phyloP scores from a whole-genome alignment of 148 eudicot genomes.

The Persicaria maculosa region DNA sequence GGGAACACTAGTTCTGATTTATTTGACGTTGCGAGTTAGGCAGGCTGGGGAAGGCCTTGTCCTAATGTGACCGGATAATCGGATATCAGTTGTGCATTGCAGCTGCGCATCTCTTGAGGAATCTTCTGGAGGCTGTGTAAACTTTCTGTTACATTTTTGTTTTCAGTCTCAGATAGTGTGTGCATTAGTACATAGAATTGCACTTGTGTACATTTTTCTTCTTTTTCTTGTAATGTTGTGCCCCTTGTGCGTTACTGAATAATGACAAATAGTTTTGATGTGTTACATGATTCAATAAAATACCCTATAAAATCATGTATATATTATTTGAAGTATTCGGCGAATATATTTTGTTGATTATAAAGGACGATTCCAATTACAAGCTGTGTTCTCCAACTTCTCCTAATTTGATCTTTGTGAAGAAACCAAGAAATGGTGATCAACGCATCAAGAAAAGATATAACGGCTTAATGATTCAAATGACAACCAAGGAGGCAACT shows the following conservation, averaged over 20 bases:
- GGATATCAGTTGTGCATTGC: not conserved
- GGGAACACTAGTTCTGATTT: conserved; percentile 73
- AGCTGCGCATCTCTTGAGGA: not conserved
- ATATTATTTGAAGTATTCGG: no score
- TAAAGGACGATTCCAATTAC: no score
- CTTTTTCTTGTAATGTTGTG: not conserved
- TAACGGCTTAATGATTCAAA: not conserved
- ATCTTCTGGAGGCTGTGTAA: not conserved
- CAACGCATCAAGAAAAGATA: not conserved
- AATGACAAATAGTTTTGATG: not conserved
- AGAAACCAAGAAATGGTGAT: no score
- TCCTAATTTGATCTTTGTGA: no score
- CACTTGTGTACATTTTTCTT: not conserved
- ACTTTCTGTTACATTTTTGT: not conserved
- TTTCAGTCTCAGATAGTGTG: not conserved
- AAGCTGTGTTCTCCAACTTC: no score
- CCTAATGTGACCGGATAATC: conserved; percentile 15
- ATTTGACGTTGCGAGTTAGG: conserved; percentile 64
- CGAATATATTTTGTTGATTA: no score
- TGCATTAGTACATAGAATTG: conserved; percentile 8
- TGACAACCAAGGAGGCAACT: not conserved
- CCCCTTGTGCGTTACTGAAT: not conserved
- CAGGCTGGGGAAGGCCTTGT: conserved; percentile 40
- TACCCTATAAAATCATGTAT: no score
- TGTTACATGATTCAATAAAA: no score